Conservation (phyloP, 2,329 filamentous ascomycete genomes). For the Eutypa lata region DNA sequence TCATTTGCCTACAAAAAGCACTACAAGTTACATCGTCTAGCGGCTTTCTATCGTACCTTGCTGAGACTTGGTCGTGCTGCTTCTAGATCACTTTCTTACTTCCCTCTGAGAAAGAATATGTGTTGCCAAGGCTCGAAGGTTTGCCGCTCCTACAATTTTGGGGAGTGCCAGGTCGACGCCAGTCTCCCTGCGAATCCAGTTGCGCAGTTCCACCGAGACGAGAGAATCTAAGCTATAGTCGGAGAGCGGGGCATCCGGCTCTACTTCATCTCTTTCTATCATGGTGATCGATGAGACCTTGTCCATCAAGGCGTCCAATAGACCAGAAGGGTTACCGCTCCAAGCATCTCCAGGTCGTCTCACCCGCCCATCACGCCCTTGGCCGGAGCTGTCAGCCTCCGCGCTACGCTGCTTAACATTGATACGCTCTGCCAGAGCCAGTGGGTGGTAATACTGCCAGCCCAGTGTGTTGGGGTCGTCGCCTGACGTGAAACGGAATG, state of each 20-base stretch:
- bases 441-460: conserved; percentile 10
- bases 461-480: conserved; percentile 1
- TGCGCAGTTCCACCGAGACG: conserved; percentile 27
- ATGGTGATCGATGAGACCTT: conserved; percentile 13
- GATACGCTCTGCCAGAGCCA: neutral
- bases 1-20: too few relatives aligned
- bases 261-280: conserved; percentile 11
- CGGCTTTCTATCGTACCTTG: too few relatives aligned
- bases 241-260: conserved; percentile 4
- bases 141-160: conserved; percentile 7
- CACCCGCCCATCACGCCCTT: neutral
- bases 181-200: conserved; percentile 25
- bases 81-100: too few relatives aligned
- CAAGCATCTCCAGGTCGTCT: neutral
- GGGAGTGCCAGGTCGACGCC: conserved; percentile 15
- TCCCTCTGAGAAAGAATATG: conserved; percentile 9
- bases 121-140: conserved; percentile 4
- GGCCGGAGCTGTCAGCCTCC: neutral
- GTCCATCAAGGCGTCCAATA: conserved; percentile 6
- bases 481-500: conserved; percentile 3
- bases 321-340: neutral
- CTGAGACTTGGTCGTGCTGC: too few relatives aligned
- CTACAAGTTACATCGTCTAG: too few relatives aligned
- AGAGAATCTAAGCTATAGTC: conserved; percentile 26
- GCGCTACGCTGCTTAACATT: neutral